These are phyloP conservation scores for Quercus bicolor DNA, from an alignment of 306 rosid species.

Conservation along the genomic window DNA sequence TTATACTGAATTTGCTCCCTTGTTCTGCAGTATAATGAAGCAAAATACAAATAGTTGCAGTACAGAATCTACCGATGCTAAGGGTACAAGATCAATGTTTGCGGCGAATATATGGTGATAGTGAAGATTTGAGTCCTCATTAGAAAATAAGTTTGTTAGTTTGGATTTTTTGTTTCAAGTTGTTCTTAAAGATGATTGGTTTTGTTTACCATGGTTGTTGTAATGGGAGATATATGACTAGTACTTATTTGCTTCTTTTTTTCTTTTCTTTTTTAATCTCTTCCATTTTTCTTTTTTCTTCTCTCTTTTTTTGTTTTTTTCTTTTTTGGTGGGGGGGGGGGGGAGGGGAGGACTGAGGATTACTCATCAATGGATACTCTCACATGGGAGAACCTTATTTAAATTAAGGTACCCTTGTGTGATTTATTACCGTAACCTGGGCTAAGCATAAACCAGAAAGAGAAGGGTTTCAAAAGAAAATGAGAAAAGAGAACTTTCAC, in stretches of 20 bases:
- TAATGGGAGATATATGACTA: background rate
- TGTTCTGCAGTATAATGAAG: background rate
- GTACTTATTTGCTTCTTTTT: background rate
- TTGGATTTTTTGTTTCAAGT: background rate
- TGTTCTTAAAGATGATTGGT: background rate
- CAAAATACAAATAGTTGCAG: background rate
- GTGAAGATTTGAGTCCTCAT: too few relatives aligned
- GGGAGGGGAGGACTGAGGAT: fast-evolving
- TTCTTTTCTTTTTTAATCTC: background rate
- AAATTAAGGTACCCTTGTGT: background rate
- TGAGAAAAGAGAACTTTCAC: too few relatives aligned
- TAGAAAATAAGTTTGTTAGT: background rate
- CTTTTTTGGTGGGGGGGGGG: too few relatives aligned
- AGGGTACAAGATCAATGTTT: background rate
- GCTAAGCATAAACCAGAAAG: background rate
- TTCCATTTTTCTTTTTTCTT: background rate
- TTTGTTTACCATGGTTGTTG: background rate
- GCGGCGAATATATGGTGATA: too few relatives aligned
- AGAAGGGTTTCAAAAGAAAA: too few relatives aligned
- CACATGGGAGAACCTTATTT: background rate
- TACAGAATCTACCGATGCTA: background rate
- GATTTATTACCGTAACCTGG: background rate
- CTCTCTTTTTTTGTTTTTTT: too few relatives aligned
- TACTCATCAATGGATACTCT: background rate
- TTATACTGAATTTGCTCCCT: background rate